These are phyloP conservation scores for Coemansia biformis DNA, from an alignment of 192 early-diverging fungal genomes.

Conservation along the genomic window DNA sequence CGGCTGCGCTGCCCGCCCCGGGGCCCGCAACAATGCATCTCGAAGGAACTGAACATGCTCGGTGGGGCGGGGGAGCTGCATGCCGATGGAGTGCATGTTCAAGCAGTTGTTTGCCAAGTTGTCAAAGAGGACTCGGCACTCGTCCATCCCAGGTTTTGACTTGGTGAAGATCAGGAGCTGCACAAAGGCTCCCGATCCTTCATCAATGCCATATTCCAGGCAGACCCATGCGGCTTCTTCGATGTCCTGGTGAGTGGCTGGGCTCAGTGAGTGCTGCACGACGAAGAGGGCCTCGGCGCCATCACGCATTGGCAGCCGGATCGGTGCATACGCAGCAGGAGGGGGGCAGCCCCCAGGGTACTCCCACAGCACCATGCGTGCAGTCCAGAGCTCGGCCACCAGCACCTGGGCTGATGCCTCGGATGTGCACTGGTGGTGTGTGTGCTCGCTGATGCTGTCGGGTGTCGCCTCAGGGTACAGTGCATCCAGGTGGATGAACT, in stretches of 20 bases:
- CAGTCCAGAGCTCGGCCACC: slow-evolving; percentile 4
- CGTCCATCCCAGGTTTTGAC: slow-evolving; percentile 11
- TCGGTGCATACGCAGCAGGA: slow-evolving; percentile 8
- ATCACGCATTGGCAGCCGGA: slow-evolving; percentile 8
- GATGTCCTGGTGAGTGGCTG: not conserved
- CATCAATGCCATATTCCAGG: slow-evolving; percentile 17
- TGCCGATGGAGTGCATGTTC: slow-evolving; percentile 17
- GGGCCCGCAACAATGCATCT: too few species aligned
- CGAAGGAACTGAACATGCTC: slow-evolving; percentile 6
- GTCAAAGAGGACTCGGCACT: slow-evolving; percentile 15
- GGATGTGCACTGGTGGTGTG: not conserved
- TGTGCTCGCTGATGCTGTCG: not conserved
- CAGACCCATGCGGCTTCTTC: not conserved
- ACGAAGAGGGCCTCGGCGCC: slow-evolving; percentile 2
- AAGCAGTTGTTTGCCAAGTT: slow-evolving; percentile 9
- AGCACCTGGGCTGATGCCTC: not conserved
- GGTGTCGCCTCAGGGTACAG: not conserved
- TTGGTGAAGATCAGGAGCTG: slow-evolving; percentile 12
- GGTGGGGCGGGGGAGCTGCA: slow-evolving; percentile 5
- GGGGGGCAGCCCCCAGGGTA: slow-evolving; percentile 23
- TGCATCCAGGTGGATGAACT: slow-evolving; percentile 2
- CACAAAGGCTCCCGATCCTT: slow-evolving; percentile 1
- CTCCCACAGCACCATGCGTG: slow-evolving; percentile 2
- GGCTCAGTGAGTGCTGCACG: slow-evolving; percentile 8
- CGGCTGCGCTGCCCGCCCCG: too few species aligned